Percentiles rank a stretch among this genome's conserved stretches.
Evolutionary conservation across 1,284 basidiomycete genomes (phyloP).

Genomic region (Moesziomyces globuligerus): DNA sequence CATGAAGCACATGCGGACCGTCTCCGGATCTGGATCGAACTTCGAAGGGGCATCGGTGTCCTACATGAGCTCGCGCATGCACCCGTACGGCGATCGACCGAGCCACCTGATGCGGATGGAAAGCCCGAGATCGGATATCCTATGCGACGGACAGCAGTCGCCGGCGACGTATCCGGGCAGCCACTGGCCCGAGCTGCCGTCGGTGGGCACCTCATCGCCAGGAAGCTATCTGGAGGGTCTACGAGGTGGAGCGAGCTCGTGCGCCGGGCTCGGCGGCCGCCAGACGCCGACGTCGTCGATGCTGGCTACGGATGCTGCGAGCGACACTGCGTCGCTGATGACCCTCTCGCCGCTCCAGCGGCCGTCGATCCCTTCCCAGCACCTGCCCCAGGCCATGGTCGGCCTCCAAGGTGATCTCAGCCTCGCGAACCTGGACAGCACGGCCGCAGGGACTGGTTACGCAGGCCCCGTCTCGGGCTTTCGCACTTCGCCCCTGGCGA

Average conservation of each 20-base stretch:
- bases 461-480: conserved; percentile 7
- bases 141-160: conserved; percentile 2
- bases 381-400: conserved; percentile 14
- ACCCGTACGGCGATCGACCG: conserved; percentile 29
- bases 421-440: conserved; percentile 1
- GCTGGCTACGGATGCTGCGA: conserved; percentile 4
- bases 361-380: conserved; percentile 29
- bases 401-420: conserved; percentile 3
- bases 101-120: conserved; percentile 14
- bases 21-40: conserved; percentile 3
- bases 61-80: conserved; percentile 24
- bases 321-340: conserved; percentile 7
- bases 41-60: conserved; percentile 7
- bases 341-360: conserved; percentile 12
- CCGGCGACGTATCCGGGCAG: conserved; percentile 5
- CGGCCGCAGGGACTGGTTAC: neutral
- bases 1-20: conserved; percentile 14
- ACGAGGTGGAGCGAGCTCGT: conserved; percentile 2
- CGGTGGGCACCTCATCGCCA: conserved; percentile 3
- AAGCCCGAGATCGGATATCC: conserved; percentile 7
- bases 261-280: neutral
- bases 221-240: conserved; percentile 12
- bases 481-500: neutral
- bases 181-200: conserved; percentile 21
- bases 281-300: conserved; percentile 3